phyloP scores from a whole-genome alignment of 2,329 filamentous ascomycete species.

The Colletotrichum shisoi region DNA sequence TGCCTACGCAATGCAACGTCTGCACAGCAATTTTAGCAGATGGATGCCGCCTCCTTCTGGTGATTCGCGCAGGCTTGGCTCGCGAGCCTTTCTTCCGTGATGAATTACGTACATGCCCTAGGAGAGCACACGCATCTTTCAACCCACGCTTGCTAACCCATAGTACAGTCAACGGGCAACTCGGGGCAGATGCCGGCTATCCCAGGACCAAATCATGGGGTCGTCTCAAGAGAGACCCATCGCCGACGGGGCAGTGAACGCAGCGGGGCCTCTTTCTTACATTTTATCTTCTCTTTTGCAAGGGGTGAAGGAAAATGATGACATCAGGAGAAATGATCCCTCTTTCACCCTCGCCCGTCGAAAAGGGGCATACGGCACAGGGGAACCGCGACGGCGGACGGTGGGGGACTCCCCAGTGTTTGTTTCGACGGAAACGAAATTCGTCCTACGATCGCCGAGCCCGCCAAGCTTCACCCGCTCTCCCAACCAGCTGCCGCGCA shows the following conservation, averaged over 20 bases:
- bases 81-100: background rate
- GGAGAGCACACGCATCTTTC: background rate
- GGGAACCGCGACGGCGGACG: background rate
- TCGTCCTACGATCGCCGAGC: conserved; percentile 29
- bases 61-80: background rate
- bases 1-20: conserved; percentile 1
- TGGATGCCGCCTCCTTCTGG: background rate
- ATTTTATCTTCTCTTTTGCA: background rate
- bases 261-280: background rate
- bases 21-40: conserved; percentile 31
- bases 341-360: conserved; percentile 3
- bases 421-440: conserved; percentile 35
- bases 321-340: background rate
- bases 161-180: background rate
- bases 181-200: conserved; percentile 16
- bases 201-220: conserved; percentile 2
- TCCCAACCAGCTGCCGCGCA: conserved; percentile 5
- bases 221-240: conserved; percentile 15
- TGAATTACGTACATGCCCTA: conserved; percentile 28
- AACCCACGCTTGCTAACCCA: background rate
- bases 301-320: background rate
- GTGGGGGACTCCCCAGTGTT: conserved; percentile 23
- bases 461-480: conserved; percentile 27
- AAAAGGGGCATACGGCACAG: conserved; percentile 11
- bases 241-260: conserved; percentile 27